phyloP scores from a whole-genome alignment of 208 protist genomes.

The Wallacemonas sp. region DNA sequence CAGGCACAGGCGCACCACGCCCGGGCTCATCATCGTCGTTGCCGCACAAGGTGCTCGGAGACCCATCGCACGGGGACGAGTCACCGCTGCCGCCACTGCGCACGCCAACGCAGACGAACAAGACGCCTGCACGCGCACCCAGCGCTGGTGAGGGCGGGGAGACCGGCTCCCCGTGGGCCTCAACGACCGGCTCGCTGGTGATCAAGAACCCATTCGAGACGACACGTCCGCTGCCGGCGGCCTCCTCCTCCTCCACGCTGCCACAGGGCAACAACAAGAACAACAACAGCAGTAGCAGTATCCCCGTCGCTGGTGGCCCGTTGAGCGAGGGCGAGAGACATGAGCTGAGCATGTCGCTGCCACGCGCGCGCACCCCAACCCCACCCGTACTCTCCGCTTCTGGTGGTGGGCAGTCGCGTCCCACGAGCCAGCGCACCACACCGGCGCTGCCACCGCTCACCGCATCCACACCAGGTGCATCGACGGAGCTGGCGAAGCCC shows the following conservation, averaged over 20 bases:
- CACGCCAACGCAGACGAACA: background rate
- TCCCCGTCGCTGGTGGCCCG: background rate
- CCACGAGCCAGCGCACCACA: background rate
- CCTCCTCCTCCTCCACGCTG: too few species aligned
- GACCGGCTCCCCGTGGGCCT: background rate
- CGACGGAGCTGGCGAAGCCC: too few species aligned
- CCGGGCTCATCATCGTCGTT: too few species aligned
- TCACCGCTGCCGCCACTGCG: constrained; percentile 13
- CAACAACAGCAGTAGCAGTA: background rate
- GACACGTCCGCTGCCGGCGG: constrained; percentile 5
- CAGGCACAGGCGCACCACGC: too few species aligned
- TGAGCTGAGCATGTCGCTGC: constrained; percentile 1
- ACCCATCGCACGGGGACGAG: background rate
- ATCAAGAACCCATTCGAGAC: constrained; percentile 8
- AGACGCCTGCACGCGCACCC: background rate
- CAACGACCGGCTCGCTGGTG: background rate
- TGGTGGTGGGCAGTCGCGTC: background rate
- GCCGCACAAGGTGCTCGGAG: too few species aligned
- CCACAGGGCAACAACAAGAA: too few species aligned
- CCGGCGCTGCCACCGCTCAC: background rate
- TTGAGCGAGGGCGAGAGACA: background rate
- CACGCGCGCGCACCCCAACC: background rate
- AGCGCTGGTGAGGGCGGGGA: background rate
- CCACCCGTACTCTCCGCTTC: background rate
- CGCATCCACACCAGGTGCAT: background rate